phyloP scores from a whole-genome alignment of 2,329 filamentous ascomycete species.

The Raffaelea albimanens region DNA sequence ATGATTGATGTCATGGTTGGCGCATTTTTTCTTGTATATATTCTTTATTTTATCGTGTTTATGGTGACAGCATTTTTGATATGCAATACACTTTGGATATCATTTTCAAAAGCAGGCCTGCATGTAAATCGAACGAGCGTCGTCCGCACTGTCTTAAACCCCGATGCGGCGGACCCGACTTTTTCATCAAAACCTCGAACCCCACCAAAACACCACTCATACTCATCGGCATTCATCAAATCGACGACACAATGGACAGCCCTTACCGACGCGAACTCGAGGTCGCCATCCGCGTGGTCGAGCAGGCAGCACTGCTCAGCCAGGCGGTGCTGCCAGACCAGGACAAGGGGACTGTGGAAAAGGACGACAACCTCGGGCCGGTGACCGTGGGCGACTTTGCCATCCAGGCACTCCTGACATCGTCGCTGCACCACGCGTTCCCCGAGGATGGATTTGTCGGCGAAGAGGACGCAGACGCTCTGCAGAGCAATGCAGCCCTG shows the following conservation, averaged over 20 bases:
- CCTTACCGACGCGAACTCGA: slow-evolving; percentile 31
- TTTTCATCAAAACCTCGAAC: no score
- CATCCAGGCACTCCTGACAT: slow-evolving; percentile 44
- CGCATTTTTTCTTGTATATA: background rate
- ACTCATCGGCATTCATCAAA: no score
- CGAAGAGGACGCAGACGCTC: slow-evolving; percentile 41
- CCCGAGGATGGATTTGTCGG: slow-evolving; percentile 43
- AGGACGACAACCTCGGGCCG: slow-evolving; percentile 41
- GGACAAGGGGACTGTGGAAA: slow-evolving; percentile 42
- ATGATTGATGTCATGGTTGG: background rate
- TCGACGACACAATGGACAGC: slow-evolving; percentile 16
- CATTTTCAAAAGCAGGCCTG: background rate
- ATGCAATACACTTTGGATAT: no score
- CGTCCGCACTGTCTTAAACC: no score
- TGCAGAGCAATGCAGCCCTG: slow-evolving; percentile 32
- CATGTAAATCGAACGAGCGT: no score
- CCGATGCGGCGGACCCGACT: no score
- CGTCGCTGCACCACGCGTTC: slow-evolving; percentile 39
- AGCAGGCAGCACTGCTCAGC: slow-evolving; percentile 38
- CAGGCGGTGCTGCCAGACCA: slow-evolving; percentile 35
- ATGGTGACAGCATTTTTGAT: no score
- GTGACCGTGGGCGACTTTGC: slow-evolving; percentile 53
- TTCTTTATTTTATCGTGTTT: background rate
- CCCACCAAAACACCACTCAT: no score
- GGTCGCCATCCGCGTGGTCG: slow-evolving; percentile 32